Evolutionary conservation across 768 basidiomycete species (phyloP).

Genomic region (Podaxis mareebaensis): DNA sequence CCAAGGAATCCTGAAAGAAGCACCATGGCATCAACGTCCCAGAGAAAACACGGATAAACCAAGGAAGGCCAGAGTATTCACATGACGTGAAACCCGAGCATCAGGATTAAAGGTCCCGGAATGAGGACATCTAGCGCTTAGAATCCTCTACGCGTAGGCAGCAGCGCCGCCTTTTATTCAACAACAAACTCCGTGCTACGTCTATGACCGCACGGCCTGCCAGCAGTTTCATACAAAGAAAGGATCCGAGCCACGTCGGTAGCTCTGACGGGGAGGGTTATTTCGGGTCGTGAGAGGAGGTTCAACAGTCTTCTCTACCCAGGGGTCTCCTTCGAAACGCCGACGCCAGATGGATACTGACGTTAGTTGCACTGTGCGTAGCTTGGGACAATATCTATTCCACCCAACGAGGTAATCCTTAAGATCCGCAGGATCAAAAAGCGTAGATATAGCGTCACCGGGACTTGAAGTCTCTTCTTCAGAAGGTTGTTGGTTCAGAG

Average conservation of each 20-base stretch:
- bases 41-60: neutral
- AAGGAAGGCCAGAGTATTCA: neutral
- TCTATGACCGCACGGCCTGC: neutral
- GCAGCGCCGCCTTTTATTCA: neutral
- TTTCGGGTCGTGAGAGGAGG: slow-evolving; percentile 2
- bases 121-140: neutral
- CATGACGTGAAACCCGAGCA: neutral
- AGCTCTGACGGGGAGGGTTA: slow-evolving; percentile 5
- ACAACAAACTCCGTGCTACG: neutral
- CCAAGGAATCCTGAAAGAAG: neutral
- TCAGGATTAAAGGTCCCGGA: neutral
- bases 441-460: slow-evolving; percentile 3
- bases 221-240: neutral
- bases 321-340: slow-evolving; percentile 29
- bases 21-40: neutral
- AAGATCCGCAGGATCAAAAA: slow-evolving; percentile 18
- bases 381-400: slow-evolving; percentile 31
- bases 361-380: slow-evolving; percentile 30
- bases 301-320: slow-evolving; percentile 19
- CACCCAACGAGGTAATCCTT: slow-evolving; percentile 33
- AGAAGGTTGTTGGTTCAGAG: slow-evolving; percentile 7
- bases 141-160: neutral
- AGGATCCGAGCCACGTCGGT: slow-evolving; percentile 11
- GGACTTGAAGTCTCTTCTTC: slow-evolving; percentile 11
- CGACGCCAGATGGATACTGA: slow-evolving; percentile 24